phyloP scores from a whole-genome alignment of 306 rosid species.

The Quercus rubra region DNA sequence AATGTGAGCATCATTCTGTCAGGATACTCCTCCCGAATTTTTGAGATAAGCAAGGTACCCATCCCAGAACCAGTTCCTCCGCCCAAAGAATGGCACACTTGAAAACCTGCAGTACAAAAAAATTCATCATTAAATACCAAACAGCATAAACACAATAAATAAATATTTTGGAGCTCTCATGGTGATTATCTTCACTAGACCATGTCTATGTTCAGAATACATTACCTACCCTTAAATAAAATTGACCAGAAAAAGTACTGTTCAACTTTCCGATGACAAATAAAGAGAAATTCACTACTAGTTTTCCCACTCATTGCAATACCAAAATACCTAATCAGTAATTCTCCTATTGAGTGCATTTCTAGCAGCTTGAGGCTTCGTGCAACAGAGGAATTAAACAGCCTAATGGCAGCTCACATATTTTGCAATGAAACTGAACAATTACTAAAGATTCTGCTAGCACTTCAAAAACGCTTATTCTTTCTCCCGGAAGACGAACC shows the following conservation, averaged over 20 bases:
- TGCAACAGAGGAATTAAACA: not conserved
- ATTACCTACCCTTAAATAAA: not conserved
- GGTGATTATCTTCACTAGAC: not conserved
- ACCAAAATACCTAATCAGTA: not conserved
- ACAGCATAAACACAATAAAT: not conserved
- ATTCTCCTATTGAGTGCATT: not conserved
- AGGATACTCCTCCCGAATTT: conserved; percentile 60
- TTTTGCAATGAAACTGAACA: not conserved
- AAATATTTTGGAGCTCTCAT: not conserved
- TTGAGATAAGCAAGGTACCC: conserved; percentile 54
- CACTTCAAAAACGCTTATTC: not conserved
- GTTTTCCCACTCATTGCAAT: not conserved
- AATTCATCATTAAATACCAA: not conserved
- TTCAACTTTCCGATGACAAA: not conserved
- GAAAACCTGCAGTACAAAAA: conserved; percentile 36
- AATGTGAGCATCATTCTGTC: conserved; percentile 61
- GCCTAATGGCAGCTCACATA: not conserved
- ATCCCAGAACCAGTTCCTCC: conserved; percentile 65
- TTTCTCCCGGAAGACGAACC: not conserved
- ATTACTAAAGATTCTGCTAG: not conserved
- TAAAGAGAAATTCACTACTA: not conserved
- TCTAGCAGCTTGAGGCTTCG: not conserved
- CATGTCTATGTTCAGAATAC: not conserved
- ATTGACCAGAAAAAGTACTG: not conserved
- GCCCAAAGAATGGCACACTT: conserved; percentile 55